Percentiles rank a stretch among this genome's conserved stretches.
phyloP scores from a whole-genome alignment of 352 stramenopile genomes.

The Phytophthora hybrid region DNA sequence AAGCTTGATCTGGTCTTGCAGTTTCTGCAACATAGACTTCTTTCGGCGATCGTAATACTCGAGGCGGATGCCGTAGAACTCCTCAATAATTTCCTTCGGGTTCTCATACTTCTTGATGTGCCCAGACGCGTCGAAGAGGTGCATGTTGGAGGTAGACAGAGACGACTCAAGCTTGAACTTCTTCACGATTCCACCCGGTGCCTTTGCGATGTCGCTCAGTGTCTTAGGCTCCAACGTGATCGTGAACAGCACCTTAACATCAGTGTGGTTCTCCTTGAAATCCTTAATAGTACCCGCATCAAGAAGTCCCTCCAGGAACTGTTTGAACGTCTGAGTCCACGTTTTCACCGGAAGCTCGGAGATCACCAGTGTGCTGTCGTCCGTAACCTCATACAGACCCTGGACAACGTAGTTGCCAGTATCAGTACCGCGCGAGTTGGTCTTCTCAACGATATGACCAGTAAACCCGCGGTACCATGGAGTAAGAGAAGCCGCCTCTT shows the following conservation, averaged over 20 bases:
- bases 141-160: constrained; percentile 97
- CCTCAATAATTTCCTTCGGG: constrained; percentile 93
- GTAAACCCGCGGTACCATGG: constrained; percentile 95
- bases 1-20: constrained; percentile 91
- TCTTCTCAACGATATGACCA: constrained; percentile 88
- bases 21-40: constrained; percentile 81
- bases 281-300: constrained; percentile 91
- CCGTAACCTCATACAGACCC: constrained; percentile 80
- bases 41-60: constrained; percentile 96
- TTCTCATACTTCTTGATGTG: constrained; percentile 95
- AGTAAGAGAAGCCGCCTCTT: constrained; percentile 67
- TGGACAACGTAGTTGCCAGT: constrained; percentile 86
- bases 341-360: constrained; percentile 96
- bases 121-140: constrained; percentile 93
- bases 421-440: constrained; percentile 56
- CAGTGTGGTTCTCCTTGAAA: constrained; percentile 94
- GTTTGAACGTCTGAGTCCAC: constrained; percentile 98
- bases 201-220: constrained; percentile 74
- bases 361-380: constrained; percentile 94
- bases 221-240: constrained; percentile 81
- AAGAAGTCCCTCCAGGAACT: constrained; percentile 92
- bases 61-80: constrained; percentile 94
- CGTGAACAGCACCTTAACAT: constrained; percentile 94
- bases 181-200: constrained; percentile 89
- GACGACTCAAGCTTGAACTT: constrained; percentile 96